A percentile compares a stretch with the other conserved stretches of the same genome.
Evolutionary conservation across 1,139 yeast genomes (phyloP).

Genomic region (Nakaseomyces glabratus): DNA sequence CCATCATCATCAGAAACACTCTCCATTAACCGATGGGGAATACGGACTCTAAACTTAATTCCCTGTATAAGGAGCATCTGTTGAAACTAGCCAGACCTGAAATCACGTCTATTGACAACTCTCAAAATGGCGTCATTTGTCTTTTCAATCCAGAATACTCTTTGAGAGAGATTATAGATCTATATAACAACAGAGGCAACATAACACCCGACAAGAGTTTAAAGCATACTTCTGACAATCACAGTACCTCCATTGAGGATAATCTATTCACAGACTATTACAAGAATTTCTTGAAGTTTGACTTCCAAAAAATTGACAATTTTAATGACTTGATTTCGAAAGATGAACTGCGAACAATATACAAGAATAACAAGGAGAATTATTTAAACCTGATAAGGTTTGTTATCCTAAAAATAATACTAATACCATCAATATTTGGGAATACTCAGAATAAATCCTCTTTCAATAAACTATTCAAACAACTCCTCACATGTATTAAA

Average conservation of each 20-base stretch:
- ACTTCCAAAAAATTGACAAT: conserved; percentile 12
- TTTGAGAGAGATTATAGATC: neutral
- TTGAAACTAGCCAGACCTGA: conserved; percentile 47
- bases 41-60: conserved; percentile 51
- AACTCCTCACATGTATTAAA: conserved; percentile 52
- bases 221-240: neutral
- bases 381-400: conserved; percentile 45
- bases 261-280: conserved; percentile 4
- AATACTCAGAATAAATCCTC: conserved; percentile 4
- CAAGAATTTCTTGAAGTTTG: conserved; percentile 3
- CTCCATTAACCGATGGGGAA: too few relatives aligned
- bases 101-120: conserved; percentile 25
- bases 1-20: too few relatives aligned
- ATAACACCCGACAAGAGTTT: neutral
- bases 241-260: neutral
- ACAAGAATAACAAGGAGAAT: conserved; percentile 50
- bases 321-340: conserved; percentile 41
- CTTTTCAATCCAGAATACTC: conserved; percentile 6
- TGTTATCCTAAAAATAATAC: conserved; percentile 21
- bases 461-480: conserved; percentile 13
- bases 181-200: neutral
- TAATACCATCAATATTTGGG: conserved; percentile 4
- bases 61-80: conserved; percentile 50
- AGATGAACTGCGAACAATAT: conserved; percentile 49
- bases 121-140: conserved; percentile 4